Conservation (phyloP, 371 early-diverging fungal genomes). For the Blastocladiella emersonii region DNA sequence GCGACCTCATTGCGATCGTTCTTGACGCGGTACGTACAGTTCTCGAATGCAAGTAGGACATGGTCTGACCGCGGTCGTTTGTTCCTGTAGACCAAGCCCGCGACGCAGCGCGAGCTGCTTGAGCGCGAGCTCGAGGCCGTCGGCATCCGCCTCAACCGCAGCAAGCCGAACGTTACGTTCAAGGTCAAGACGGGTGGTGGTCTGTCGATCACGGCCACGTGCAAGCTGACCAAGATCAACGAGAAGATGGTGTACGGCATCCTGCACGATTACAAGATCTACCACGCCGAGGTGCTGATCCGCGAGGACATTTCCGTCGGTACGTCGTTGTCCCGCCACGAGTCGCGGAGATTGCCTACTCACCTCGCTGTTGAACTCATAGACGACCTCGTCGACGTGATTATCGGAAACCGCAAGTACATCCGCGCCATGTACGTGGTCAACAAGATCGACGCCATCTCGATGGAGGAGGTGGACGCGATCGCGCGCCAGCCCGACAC, state of each 20-base stretch:
- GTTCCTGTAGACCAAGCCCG: conserved; percentile 78
- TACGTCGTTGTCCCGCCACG: neutral
- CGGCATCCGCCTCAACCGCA: conserved; percentile 91
- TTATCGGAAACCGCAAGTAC: conserved; percentile 90
- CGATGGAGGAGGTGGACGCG: conserved; percentile 64
- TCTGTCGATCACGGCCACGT: conserved; percentile 83
- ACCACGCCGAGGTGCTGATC: conserved; percentile 94
- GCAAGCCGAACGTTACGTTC: conserved; percentile 87
- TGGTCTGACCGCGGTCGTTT: no score
- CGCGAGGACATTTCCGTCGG: conserved; percentile 86
- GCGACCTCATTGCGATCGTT: conserved; percentile 95
- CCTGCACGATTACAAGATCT: conserved; percentile 83
- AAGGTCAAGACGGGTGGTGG: conserved; percentile 98
- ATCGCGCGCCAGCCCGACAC: conserved; percentile 78
- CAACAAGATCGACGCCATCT: conserved; percentile 98
- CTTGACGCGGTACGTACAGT: conserved; percentile 62
- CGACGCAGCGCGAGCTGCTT: conserved; percentile 70
- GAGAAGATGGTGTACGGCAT: conserved; percentile 86
- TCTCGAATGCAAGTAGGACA: conserved; percentile 13
- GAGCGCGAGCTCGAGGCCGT: conserved; percentile 97
- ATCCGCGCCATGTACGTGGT: conserved; percentile 82
- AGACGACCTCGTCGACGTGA: conserved; percentile 98
- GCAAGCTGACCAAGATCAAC: conserved; percentile 75
- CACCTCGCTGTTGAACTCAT: neutral
- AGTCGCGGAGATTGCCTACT: neutral